A percentile compares a stretch with the other conserved stretches of the same genome.
Evolutionary conservation across 2,329 filamentous ascomycete genomes (phyloP).

Genomic region (Hymenotorrendiella dingleyae): DNA sequence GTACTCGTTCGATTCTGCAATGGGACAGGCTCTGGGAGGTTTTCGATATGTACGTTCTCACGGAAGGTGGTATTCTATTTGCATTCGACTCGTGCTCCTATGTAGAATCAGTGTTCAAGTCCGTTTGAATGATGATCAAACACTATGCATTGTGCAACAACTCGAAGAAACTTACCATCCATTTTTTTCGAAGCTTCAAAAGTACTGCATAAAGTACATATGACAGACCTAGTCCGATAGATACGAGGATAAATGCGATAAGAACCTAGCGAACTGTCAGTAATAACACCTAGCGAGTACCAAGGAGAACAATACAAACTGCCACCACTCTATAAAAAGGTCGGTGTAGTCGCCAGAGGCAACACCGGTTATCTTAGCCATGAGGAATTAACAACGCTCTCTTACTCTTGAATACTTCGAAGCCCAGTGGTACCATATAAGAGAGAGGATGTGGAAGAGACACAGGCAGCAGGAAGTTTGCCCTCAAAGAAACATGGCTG

Average conservation of each 20-base stretch:
- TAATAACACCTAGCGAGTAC: neutral
- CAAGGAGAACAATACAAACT: slow-evolving; percentile 17
- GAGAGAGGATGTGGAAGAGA: slow-evolving; percentile 5
- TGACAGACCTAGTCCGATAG: slow-evolving; percentile 14
- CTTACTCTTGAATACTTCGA: slow-evolving; percentile 3
- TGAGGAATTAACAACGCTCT: slow-evolving; percentile 14
- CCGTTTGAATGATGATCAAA: too few species aligned
- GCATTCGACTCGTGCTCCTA: slow-evolving; percentile 13
- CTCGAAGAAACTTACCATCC: slow-evolving; percentile 7
- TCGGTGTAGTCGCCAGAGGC: slow-evolving; percentile 19
- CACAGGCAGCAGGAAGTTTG: slow-evolving; percentile 3
- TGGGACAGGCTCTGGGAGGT: slow-evolving; percentile 9
- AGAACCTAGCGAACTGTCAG: slow-evolving; percentile 20
- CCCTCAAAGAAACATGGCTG: slow-evolving; percentile 7
- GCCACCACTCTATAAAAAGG: slow-evolving; percentile 24
- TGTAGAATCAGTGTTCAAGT: neutral
- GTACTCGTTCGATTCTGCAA: slow-evolving; percentile 12
- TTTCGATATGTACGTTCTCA: slow-evolving; percentile 15
- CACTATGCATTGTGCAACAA: too few species aligned
- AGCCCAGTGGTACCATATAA: slow-evolving; percentile 9
- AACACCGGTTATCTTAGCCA: slow-evolving; percentile 23
- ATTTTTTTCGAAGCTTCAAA: slow-evolving; percentile 4
- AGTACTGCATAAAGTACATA: slow-evolving; percentile 16
- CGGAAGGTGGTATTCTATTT: slow-evolving; percentile 6
- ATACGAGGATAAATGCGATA: slow-evolving; percentile 22